Conservation (phyloP, 139 green algal genomes). For the Micractinium sp. region DNA sequence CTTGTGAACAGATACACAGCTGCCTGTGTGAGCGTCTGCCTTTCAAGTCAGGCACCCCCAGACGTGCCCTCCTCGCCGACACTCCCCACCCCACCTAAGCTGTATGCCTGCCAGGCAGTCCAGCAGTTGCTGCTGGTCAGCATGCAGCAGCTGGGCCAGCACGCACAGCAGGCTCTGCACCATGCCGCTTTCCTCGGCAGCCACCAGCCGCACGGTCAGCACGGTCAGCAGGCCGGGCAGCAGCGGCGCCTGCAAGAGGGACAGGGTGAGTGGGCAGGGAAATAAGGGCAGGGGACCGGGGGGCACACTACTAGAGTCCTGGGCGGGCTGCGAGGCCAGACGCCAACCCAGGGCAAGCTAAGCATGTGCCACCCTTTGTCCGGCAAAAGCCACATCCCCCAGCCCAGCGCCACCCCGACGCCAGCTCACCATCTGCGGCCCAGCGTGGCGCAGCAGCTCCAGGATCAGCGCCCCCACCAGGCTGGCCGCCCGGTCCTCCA, state of each 20-base stretch:
- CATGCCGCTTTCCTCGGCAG: constrained; percentile 44
- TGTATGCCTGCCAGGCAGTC: constrained; percentile 52
- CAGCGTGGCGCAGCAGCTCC: constrained; percentile 51
- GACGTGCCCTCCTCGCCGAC: too few species aligned
- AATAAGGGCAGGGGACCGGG: not conserved
- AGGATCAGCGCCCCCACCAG: constrained; percentile 55
- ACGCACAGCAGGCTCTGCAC: constrained; percentile 62
- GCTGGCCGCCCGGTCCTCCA: constrained; percentile 50
- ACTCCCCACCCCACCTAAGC: not conserved
- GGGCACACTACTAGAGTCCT: too few species aligned
- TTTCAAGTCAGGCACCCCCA: too few species aligned
- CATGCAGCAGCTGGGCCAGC: constrained; percentile 53
- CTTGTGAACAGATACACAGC: too few species aligned
- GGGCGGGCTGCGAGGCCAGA: not conserved
- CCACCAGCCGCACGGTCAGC: constrained; percentile 50
- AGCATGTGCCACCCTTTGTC: too few species aligned
- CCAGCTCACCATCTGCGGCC: constrained; percentile 42
- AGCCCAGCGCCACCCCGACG: too few species aligned
- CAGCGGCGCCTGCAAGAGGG: constrained; percentile 25
- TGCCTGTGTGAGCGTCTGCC: too few species aligned
- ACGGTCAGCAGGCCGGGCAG: constrained; percentile 52
- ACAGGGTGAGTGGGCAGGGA: not conserved
- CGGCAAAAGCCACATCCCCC: too few species aligned
- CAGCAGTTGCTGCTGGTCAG: constrained; percentile 47
- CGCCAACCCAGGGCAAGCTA: too few species aligned